These are phyloP conservation scores for Pisolithus tinctorius DNA, from an alignment of 768 basidiomycete species.

Conservation along the genomic window DNA sequence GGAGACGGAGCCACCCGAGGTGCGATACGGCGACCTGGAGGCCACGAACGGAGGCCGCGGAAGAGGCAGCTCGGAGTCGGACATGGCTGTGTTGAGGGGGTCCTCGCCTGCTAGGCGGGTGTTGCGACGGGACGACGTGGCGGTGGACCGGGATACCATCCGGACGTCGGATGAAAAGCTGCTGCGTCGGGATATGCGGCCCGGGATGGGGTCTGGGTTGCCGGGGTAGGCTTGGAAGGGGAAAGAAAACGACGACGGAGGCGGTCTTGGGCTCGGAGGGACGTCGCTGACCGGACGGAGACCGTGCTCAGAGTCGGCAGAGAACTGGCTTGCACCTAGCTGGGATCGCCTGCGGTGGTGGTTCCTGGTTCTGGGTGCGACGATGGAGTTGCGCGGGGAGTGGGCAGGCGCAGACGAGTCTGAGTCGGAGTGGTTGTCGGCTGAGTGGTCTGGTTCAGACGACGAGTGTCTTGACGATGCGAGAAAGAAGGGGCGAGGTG, in stretches of 20 bases:
- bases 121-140: slow-evolving; percentile 14
- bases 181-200: slow-evolving; percentile 37
- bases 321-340: slow-evolving; percentile 13
- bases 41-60: slow-evolving; percentile 11
- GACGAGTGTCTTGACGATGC: slow-evolving; percentile 8
- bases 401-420: slow-evolving; percentile 12
- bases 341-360: slow-evolving; percentile 19
- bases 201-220: slow-evolving; percentile 54
- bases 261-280: slow-evolving; percentile 15
- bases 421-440: slow-evolving; percentile 25
- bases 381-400: slow-evolving; percentile 12
- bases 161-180: slow-evolving; percentile 34
- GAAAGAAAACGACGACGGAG: slow-evolving; percentile 35
- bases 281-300: neutral
- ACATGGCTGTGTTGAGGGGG: neutral
- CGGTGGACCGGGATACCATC: slow-evolving; percentile 19
- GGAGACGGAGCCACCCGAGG: slow-evolving; percentile 18
- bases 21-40: slow-evolving; percentile 35
- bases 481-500: slow-evolving; percentile 35
- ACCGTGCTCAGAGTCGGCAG: slow-evolving; percentile 11
- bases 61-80: neutral
- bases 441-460: slow-evolving; percentile 13
- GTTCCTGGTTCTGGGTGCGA: slow-evolving; percentile 15
- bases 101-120: neutral
- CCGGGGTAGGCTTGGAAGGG: slow-evolving; percentile 62